phyloP scores from a whole-genome alignment of 495 filamentous ascomycete genomes.

The Rusavskia elegans region DNA sequence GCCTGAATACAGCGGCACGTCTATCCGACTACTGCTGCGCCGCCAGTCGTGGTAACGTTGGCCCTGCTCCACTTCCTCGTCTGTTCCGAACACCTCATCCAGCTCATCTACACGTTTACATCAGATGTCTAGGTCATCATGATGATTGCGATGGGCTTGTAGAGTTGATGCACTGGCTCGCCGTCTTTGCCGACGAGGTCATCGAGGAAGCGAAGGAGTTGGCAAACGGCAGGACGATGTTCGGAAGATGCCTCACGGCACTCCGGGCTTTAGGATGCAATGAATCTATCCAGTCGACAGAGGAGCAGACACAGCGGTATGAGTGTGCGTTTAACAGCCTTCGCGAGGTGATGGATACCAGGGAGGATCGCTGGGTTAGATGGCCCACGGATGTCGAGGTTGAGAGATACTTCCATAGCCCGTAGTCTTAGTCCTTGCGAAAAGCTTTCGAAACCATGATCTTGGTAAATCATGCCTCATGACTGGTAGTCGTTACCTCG shows the following conservation, averaged over 20 bases:
- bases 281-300: background rate
- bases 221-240: slow-evolving; percentile 25
- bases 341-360: slow-evolving; percentile 29
- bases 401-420: slow-evolving; percentile 22
- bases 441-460: slow-evolving; percentile 14
- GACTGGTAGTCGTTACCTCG: no score
- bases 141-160: slow-evolving; percentile 34
- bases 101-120: slow-evolving; percentile 34
- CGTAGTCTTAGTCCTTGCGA: slow-evolving; percentile 6
- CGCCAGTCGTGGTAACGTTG: background rate
- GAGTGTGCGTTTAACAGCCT: slow-evolving; percentile 18
- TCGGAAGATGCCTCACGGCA: slow-evolving; percentile 35
- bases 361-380: slow-evolving; percentile 26
- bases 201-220: slow-evolving; percentile 24
- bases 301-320: background rate
- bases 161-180: slow-evolving; percentile 38
- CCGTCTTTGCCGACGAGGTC: slow-evolving; percentile 20
- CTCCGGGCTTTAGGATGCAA: slow-evolving; percentile 24
- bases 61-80: slow-evolving; percentile 13
- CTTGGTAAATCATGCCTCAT: background rate
- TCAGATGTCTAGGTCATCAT: slow-evolving; percentile 32
- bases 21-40: background rate
- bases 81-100: slow-evolving; percentile 27
- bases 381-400: slow-evolving; percentile 41
- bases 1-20: background rate